phyloP scores from a whole-genome alignment of 805 yeast species.

The Hyphopichia homilentoma region DNA sequence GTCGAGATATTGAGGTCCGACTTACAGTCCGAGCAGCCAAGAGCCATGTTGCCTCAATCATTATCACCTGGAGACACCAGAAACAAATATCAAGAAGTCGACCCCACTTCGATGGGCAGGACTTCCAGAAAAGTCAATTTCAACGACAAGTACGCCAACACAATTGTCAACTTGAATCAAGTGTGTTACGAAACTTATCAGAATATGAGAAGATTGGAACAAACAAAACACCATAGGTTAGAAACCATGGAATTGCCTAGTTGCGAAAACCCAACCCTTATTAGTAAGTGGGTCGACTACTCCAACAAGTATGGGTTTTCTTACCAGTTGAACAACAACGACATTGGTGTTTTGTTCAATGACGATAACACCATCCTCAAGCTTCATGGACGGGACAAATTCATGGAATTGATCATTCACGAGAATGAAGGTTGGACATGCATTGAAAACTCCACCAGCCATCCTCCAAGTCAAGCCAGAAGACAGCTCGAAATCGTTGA shows the following conservation, averaged over 20 bases:
- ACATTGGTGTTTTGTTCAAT: slow-evolving; percentile 86
- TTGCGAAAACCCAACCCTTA: slow-evolving; percentile 60
- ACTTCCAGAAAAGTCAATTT: slow-evolving; percentile 36
- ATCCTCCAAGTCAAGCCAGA: slow-evolving; percentile 47
- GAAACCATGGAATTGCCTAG: slow-evolving; percentile 37
- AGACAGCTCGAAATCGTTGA: slow-evolving; percentile 82
- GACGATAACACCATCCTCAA: slow-evolving; percentile 80
- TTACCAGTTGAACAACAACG: slow-evolving; percentile 85
- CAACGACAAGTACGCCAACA: slow-evolving; percentile 33
- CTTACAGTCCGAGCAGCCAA: slow-evolving; percentile 64
- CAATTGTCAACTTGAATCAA: slow-evolving; percentile 36
- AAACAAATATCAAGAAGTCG: slow-evolving; percentile 77
- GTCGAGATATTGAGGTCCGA: slow-evolving; percentile 69
- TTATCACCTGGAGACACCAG: slow-evolving; percentile 91
- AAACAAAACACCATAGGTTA: slow-evolving; percentile 28
- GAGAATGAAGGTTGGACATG: slow-evolving; percentile 46
- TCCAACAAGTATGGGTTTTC: slow-evolving; percentile 94
- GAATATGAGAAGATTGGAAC: slow-evolving; percentile 41
- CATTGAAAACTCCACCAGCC: slow-evolving; percentile 39
- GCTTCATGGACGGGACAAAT: slow-evolving; percentile 57
- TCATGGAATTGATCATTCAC: slow-evolving; percentile 54
- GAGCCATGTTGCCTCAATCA: slow-evolving; percentile 76
- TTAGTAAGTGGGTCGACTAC: slow-evolving; percentile 97
- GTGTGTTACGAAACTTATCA: slow-evolving; percentile 33
- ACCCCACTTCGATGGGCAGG: slow-evolving; percentile 29